Evolutionary conservation across 2,329 filamentous ascomycete genomes (phyloP), one percentile per base, ranked within the genome.

Genomic region (Dendrostoma leiphaemia): DNA sequence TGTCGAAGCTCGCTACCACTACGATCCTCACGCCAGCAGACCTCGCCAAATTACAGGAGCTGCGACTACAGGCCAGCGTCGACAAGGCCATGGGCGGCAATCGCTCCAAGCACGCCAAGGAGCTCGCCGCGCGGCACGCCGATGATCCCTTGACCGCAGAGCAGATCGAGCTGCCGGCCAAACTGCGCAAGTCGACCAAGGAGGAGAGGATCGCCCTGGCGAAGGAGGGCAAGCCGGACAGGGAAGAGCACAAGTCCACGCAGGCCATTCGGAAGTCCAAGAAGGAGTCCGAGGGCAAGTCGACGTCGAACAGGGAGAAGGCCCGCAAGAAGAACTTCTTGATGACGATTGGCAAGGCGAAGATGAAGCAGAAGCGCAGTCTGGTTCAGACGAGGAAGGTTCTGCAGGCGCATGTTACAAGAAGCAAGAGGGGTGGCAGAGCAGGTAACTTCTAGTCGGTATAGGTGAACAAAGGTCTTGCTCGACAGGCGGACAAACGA

Each of bases 281-380:
- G 80, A 96, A 96, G 82, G 84, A 87, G 64, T 81, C 85, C 2
- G 84, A 91, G 73, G 94, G 94, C 65, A 97, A 97, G 85, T 96
- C 90, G 69, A 92, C 91, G 34, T 97, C 93, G 61, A 99, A 99
- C 74, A 90, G 89, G 76, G 94, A 99, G 78, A 99, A 99, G 83
- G 85, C 89, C 38, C 80, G 93, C 63, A 91, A 90, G 81, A 99
- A 99, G 89, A 99, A 99, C 72, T 96, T 99, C 74, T 70, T 99
- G 65, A 99, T 99, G 94, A 97, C 93, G 35, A 74, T 99, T 57
- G 90, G 93, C 56, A 97, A 99, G 79, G 94, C 94, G 10, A 95
- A 94, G 80, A 83, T 82, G 62, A 99, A 97, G 80, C 88, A 94
- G 67, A 97, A 97, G 86, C 83, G 92, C 66, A 96, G 91, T 82